phyloP scores from a whole-genome alignment of 345 rosid genomes.

The Citrus sinensis region DVS_A1.0 CM039167.1:19591501-19592000 shows the following conservation, averaged over 20 bases:
- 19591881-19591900: conserved; percentile 50
- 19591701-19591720: conserved; percentile 73
- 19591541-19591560: conserved; percentile 29
- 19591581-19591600: conserved; percentile 71
- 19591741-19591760: conserved; percentile 50
- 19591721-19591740: conserved; percentile 72
- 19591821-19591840: conserved; percentile 79
- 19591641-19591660: conserved; percentile 49
- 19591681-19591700: conserved; percentile 76
- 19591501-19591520: conserved; percentile 34
- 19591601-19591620: conserved; percentile 69
- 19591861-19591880: conserved; percentile 46
- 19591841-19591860: conserved; percentile 70
- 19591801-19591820: conserved; percentile 74
- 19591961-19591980: conserved; percentile 84
- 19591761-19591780: conserved; percentile 68
- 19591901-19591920: conserved; percentile 58
- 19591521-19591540: conserved; percentile 23
- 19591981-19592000: conserved; percentile 99
- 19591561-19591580: conserved; percentile 35
- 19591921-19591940: conserved; percentile 75
- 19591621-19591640: conserved; percentile 82
- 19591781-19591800: conserved; percentile 66
- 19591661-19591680: conserved; percentile 78
- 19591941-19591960: conserved; percentile 73